Evolutionary conservation across 768 basidiomycete genomes (phyloP), one percentile per base, ranked within the genome.

Genomic region (Pulveroboletus sp.): DNA sequence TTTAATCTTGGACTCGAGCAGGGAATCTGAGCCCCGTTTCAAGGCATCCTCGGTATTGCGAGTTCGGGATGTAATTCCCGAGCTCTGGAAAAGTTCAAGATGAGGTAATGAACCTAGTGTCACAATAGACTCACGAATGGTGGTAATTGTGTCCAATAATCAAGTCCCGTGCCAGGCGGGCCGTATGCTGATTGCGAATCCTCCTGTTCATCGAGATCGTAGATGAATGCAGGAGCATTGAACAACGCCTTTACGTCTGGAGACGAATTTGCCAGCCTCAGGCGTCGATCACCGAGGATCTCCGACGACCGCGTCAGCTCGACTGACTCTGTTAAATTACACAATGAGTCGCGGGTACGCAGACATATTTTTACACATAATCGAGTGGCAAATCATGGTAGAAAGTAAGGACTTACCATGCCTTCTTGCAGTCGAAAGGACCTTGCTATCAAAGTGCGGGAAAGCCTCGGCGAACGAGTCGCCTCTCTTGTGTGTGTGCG

Each of bases 161-260:
- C 88, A 40, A 74, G 73, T 33, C 76, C 72, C 21, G 76, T 57
- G 41, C 72, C 77, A 21, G 77, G 75, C 2, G 67, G 65, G 4
- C 81, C 69, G 60, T 82, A 87, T 35, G 73, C 79, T 6, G 78
- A 69, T 51, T 82, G 84, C 20, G 75, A 68, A 50, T 86, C 87
- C 46, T 87, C 80, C 16, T 78, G 82, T 49, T 85, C 81, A 51
- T 90, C 87, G 12, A 89, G 71, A 60, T 89, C 82, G 58, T 90
- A 92, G 45, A 88, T 84, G 58, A 90, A 90, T 5, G 87, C 77
- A 19, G 90, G 86, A 1, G 86, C 82, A 62, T 94, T 89, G 72
- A 98, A 97, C 58, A 98, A 65, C 0, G 94, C 93, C 68, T 95
- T 97, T 49, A 98, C 94, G 56, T 97, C 92, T 3, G 92, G 91